Percentiles rank a stretch among this genome's conserved stretches.
Conservation (phyloP, 2,329 filamentous ascomycete genomes). For the Microcyclospora tardicrescens region DNA sequence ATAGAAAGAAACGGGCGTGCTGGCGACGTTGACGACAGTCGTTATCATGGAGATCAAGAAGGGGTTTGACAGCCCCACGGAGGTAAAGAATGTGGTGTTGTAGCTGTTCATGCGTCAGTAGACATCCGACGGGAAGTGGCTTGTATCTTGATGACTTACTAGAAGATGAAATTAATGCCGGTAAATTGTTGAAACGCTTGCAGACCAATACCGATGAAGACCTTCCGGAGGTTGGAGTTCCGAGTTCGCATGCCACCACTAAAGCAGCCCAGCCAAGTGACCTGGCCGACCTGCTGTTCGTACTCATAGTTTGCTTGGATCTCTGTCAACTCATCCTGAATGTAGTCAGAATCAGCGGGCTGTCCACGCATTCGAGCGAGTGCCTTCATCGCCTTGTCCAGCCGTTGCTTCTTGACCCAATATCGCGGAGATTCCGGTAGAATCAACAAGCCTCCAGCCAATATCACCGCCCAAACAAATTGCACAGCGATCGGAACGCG, state of each 20-base stretch:
- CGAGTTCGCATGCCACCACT: constrained; percentile 39
- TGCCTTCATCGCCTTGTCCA: constrained; percentile 51
- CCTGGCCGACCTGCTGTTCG: constrained; percentile 55
- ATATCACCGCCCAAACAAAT: constrained; percentile 67
- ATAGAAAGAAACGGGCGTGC: constrained; percentile 79
- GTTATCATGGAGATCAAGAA: constrained; percentile 81
- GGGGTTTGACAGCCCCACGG: constrained; percentile 58
- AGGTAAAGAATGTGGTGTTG: constrained; percentile 73
- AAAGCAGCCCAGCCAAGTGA: constrained; percentile 41
- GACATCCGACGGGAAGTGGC: not conserved
- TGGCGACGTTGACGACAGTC: constrained; percentile 76
- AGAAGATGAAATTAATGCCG: constrained; percentile 83
- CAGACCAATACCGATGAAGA: constrained; percentile 32
- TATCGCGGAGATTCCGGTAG: constrained; percentile 78
- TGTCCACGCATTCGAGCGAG: constrained; percentile 64
- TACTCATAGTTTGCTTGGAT: constrained; percentile 84
- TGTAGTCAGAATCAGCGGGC: constrained; percentile 55
- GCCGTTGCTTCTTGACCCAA: constrained; percentile 64
- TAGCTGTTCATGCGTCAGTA: constrained; percentile 17
- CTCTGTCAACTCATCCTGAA: constrained; percentile 69
- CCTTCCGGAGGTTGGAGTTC: constrained; percentile 38
- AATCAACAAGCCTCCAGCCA: constrained; percentile 56
- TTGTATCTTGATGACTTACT: constrained; percentile 7
- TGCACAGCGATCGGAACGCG: constrained; percentile 72
- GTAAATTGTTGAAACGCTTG: constrained; percentile 49